These are phyloP conservation scores for Ogataea nonfermentans DNA, from an alignment of 805 yeast genomes.

Conservation along the genomic window DNA sequence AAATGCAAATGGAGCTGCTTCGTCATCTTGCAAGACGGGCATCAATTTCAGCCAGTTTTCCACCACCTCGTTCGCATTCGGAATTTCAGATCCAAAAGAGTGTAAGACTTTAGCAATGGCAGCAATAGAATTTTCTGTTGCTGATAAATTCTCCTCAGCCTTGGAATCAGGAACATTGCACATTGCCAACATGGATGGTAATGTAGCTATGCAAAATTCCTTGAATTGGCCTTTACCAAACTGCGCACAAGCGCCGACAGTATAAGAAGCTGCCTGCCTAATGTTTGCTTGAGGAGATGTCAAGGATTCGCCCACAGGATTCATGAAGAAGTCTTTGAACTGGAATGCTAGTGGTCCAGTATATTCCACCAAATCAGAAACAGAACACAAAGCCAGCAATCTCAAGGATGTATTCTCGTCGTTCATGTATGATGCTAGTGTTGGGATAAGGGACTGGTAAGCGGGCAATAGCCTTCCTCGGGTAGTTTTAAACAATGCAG, in stretches of 20 bases:
- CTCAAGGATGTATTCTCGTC: constrained; percentile 68
- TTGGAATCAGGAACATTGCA: constrained; percentile 76
- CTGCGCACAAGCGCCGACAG: constrained; percentile 85
- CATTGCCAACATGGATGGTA: constrained; percentile 73
- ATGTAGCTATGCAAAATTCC: constrained; percentile 63
- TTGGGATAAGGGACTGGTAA: constrained; percentile 63
- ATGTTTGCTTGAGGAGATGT: constrained; percentile 65
- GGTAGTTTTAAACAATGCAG: constrained; percentile 64
- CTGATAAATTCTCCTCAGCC: constrained; percentile 77
- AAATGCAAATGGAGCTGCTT: constrained; percentile 85
- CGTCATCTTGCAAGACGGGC: constrained; percentile 81
- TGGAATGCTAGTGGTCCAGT: constrained; percentile 67
- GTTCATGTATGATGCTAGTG: constrained; percentile 56
- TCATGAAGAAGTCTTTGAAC: constrained; percentile 63
- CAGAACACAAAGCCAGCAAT: constrained; percentile 74
- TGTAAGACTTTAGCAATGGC: constrained; percentile 84
- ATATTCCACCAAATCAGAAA: constrained; percentile 78
- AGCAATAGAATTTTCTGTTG: constrained; percentile 82
- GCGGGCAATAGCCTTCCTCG: constrained; percentile 58
- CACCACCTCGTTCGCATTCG: constrained; percentile 61
- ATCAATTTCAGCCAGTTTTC: constrained; percentile 77
- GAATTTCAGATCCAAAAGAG: constrained; percentile 53
- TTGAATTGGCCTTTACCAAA: constrained; percentile 64
- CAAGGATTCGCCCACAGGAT: constrained; percentile 63
- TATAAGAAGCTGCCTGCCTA: constrained; percentile 84